Evolutionary conservation across 2,329 filamentous ascomycete genomes (phyloP).

Genomic region (Ophiostoma novo-ulmi): DNA sequence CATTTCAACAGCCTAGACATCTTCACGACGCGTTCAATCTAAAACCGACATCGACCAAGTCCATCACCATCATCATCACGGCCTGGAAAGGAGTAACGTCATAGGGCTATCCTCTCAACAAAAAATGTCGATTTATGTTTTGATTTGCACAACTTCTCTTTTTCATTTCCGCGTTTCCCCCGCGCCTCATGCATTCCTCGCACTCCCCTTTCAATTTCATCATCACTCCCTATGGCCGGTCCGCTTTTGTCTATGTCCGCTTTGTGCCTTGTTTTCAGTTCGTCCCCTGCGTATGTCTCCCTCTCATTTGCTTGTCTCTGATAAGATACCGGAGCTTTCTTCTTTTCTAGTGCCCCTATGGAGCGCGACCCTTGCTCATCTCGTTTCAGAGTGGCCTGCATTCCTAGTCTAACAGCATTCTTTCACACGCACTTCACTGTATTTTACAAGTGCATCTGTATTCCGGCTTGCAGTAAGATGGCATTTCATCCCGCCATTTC

Average conservation of each 20-base stretch:
- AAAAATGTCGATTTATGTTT: neutral
- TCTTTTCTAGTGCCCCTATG: neutral
- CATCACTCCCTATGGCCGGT: neutral
- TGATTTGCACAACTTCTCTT: neutral
- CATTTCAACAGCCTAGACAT: neutral
- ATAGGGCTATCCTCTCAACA: neutral
- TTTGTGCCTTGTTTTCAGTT: conserved; percentile 4
- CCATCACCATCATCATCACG: neutral
- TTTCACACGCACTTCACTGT: too few relatives aligned
- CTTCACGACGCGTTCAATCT: neutral
- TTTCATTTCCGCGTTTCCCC: neutral
- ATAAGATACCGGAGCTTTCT: neutral
- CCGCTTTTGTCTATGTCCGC: conserved; percentile 5
- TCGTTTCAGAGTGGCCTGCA: conserved; percentile 9
- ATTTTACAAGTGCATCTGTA: neutral
- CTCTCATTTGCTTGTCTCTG: conserved; percentile 10
- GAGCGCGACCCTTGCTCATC: neutral
- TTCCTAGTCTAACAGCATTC: neutral
- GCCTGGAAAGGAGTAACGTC: neutral
- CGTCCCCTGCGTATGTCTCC: conserved; percentile 1
- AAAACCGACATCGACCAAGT: neutral
- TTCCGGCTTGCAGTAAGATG: neutral
- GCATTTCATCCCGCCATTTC: neutral
- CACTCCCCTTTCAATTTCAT: conserved; percentile 3
- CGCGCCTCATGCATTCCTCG: neutral